These are phyloP conservation scores for Paraglomus brasilianum DNA, from an alignment of 192 early-diverging fungal species.

Conservation along the genomic window DNA sequence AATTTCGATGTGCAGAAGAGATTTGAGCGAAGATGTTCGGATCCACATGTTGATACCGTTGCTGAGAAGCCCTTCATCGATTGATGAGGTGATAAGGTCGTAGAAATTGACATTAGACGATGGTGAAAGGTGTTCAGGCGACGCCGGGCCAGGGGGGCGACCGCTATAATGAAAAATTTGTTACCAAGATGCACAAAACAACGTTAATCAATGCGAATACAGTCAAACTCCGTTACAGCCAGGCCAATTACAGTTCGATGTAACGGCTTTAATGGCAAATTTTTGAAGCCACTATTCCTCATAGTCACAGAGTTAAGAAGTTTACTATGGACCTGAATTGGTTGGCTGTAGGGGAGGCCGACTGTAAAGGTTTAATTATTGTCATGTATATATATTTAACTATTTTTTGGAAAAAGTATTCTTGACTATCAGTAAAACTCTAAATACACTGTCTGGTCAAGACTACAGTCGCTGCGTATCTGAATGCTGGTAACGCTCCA, in stretches of 20 bases:
- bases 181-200: too few species aligned
- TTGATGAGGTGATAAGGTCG: not conserved
- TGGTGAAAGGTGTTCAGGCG: conserved; percentile 15
- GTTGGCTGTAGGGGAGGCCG: too few species aligned
- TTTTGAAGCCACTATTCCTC: not conserved
- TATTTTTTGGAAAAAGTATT: too few species aligned
- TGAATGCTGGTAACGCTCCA: too few species aligned
- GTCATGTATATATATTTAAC: too few species aligned
- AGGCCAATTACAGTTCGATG: too few species aligned
- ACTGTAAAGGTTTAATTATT: too few species aligned
- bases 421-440: too few species aligned
- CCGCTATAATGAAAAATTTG: not conserved
- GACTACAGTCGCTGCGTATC: too few species aligned
- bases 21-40: conserved; percentile 20
- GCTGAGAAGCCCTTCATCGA: conserved; percentile 9
- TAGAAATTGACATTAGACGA: not conserved
- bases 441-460: too few species aligned
- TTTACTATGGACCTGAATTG: not conserved
- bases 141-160: conserved; percentile 35
- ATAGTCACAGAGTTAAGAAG: not conserved
- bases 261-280: not conserved
- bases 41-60: not conserved
- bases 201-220: too few species aligned
- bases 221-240: too few species aligned
- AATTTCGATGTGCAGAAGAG: not conserved